Evolutionary conservation across 345 rosid species (phyloP).

Genomic region (Passiflora organensis): DNA sequence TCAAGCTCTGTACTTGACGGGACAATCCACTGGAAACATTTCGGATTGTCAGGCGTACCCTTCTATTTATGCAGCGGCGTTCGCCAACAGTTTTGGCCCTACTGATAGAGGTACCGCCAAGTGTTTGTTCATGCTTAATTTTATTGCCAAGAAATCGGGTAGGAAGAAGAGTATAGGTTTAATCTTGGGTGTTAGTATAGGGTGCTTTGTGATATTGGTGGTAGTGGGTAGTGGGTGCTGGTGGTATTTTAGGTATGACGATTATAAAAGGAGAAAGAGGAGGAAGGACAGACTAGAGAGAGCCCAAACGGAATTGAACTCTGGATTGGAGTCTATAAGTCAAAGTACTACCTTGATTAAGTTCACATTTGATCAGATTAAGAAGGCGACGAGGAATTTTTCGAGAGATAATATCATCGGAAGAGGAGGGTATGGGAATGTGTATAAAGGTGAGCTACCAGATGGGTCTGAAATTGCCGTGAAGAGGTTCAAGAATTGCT

Average conservation of each 20-base stretch:
- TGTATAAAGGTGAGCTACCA: constrained; percentile 53
- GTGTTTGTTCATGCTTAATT: constrained; percentile 57
- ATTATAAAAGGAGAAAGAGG: constrained; percentile 24
- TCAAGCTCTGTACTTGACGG: constrained; percentile 40
- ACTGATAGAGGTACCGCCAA: constrained; percentile 51
- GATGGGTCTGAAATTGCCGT: constrained; percentile 83
- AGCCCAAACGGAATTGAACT: constrained; percentile 29
- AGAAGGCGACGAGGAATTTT: constrained; percentile 66
- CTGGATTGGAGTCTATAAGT: constrained; percentile 50
- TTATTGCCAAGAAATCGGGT: constrained; percentile 14
- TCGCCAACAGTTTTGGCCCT: constrained; percentile 56
- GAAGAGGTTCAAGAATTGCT: constrained; percentile 87
- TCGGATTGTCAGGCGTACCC: constrained; percentile 60
- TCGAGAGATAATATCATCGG: constrained; percentile 68
- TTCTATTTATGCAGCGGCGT: constrained; percentile 67
- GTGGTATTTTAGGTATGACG: constrained; percentile 29
- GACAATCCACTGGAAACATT: constrained; percentile 51
- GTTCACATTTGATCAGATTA: constrained; percentile 69
- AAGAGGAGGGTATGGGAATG: constrained; percentile 89
- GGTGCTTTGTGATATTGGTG: constrained; percentile 27
- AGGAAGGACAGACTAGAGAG: constrained; percentile 18
- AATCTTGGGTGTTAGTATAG: constrained; percentile 29
- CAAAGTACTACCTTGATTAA: constrained; percentile 64
- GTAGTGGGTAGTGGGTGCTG: constrained; percentile 37
- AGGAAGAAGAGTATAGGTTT: constrained; percentile 21